Evolutionary conservation across 78 protist species (phyloP).

Genomic region (Andalucia godoyi): DNA sequence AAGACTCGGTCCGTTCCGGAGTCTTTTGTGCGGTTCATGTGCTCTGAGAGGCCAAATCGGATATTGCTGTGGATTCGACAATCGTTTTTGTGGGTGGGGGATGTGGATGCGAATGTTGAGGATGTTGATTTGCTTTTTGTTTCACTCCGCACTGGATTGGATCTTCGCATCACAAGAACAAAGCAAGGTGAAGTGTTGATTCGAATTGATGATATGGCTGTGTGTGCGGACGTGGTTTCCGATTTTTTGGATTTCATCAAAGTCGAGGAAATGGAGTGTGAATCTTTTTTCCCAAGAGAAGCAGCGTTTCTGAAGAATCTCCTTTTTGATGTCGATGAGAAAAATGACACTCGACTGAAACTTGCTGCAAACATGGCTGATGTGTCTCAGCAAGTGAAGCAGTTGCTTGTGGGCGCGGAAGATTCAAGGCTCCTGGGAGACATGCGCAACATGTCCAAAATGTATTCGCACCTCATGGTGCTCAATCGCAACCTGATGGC

Average conservation of each 20-base stretch:
- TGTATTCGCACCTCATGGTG: slow-evolving; percentile 11
- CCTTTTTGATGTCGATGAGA: slow-evolving; percentile 6
- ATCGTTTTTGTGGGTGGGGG: not conserved
- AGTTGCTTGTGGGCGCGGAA: slow-evolving; percentile 29
- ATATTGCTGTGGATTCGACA: not conserved
- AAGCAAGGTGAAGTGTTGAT: not conserved
- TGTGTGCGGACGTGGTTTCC: slow-evolving; percentile 24
- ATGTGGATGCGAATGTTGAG: not conserved
- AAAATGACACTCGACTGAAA: slow-evolving; percentile 8
- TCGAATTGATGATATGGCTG: slow-evolving; percentile 9
- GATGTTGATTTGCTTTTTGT: not conserved
- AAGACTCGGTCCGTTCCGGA: too few species aligned
- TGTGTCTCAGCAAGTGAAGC: slow-evolving; percentile 15
- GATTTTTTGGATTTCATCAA: slow-evolving; percentile 7
- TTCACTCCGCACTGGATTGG: not conserved
- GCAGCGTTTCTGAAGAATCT: not conserved
- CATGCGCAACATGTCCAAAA: not conserved
- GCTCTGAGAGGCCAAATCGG: too few species aligned
- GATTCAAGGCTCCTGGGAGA: slow-evolving; percentile 25
- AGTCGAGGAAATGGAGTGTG: not conserved
- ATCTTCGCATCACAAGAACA: not conserved
- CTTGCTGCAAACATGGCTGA: slow-evolving; percentile 43
- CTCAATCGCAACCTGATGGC: slow-evolving; percentile 18
- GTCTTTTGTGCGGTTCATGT: too few species aligned
- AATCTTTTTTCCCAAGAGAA: slow-evolving; percentile 9